These are phyloP conservation scores for Yamadazyma olivae DNA, from an alignment of 805 yeast genomes.

Conservation along the genomic window DNA sequence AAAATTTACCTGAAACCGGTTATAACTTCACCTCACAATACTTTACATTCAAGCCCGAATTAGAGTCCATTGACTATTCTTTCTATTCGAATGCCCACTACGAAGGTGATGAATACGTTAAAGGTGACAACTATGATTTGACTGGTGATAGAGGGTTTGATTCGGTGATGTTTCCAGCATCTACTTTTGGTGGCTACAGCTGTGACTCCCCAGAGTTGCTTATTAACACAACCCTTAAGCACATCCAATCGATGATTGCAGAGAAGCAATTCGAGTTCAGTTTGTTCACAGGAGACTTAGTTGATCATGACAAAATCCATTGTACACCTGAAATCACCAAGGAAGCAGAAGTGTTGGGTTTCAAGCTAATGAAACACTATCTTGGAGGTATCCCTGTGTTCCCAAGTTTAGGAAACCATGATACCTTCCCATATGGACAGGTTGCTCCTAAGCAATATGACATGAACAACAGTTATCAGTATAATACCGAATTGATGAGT, in stretches of 20 bases:
- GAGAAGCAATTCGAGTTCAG: conserved; percentile 52
- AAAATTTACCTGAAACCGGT: conserved; percentile 17
- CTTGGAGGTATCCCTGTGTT: conserved; percentile 54
- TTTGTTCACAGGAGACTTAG: conserved; percentile 71
- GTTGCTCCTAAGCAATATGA: conserved; percentile 46
- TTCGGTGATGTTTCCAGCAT: conserved; percentile 45
- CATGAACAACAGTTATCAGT: conserved; percentile 28
- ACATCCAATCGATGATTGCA: conserved; percentile 11
- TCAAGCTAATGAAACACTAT: conserved; percentile 54
- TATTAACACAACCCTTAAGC: conserved; percentile 53
- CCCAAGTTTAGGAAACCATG: conserved; percentile 69
- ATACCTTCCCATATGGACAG: conserved; percentile 70
- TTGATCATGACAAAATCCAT: conserved; percentile 59
- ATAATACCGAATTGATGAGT: conserved; percentile 36
- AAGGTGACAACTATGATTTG: conserved; percentile 35
- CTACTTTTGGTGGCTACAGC: conserved; percentile 56
- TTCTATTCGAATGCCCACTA: conserved; percentile 26
- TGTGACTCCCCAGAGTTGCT: conserved; percentile 70
- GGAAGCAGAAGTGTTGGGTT: conserved; percentile 69
- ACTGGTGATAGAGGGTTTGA: conserved; percentile 18
- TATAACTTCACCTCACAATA: conserved; percentile 32
- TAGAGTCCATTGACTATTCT: conserved; percentile 7
- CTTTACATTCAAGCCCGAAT: conserved; percentile 10
- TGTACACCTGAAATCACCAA: conserved; percentile 61
- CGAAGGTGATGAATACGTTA: conserved; percentile 20